These are phyloP conservation scores for Solanum dulcamara DNA, from an alignment of 257 asterid species.

Conservation along the genomic window DNA sequence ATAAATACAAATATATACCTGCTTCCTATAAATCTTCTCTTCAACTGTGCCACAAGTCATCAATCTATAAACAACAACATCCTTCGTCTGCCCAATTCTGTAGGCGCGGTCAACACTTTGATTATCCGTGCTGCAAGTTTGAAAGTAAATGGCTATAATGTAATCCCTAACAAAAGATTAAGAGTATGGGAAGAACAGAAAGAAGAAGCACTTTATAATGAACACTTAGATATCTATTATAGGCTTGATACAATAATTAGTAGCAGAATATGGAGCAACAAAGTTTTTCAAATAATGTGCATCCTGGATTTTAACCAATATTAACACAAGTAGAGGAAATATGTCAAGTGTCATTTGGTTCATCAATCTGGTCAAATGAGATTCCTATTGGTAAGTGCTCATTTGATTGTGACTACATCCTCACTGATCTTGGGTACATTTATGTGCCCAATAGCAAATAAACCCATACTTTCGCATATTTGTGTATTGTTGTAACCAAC, in stretches of 20 bases:
- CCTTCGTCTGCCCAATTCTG: conserved; percentile 89
- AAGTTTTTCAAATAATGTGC: neutral
- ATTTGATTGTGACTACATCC: neutral
- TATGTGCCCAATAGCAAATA: too few relatives aligned
- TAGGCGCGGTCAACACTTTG: conserved; percentile 98
- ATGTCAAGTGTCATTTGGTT: neutral
- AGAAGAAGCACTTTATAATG: neutral
- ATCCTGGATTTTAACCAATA: neutral
- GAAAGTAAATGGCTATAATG: neutral
- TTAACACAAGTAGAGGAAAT: neutral
- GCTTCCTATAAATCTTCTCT: conserved; percentile 87
- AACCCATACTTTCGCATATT: too few relatives aligned
- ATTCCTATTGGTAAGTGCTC: neutral
- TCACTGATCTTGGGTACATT: too few relatives aligned
- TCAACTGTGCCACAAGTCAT: conserved; percentile 94
- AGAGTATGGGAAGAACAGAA: neutral
- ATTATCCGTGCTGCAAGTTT: conserved; percentile 71
- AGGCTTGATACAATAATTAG: neutral
- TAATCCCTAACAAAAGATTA: neutral
- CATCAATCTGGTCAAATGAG: neutral
- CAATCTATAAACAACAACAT: conserved; percentile 83
- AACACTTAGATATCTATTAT: neutral
- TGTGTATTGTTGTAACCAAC: too few relatives aligned
- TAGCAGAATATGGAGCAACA: neutral
- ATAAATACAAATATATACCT: conserved; percentile 30